Conservation (phyloP, 345 rosid genomes). For the Eutrema yunnanense region DNA sequence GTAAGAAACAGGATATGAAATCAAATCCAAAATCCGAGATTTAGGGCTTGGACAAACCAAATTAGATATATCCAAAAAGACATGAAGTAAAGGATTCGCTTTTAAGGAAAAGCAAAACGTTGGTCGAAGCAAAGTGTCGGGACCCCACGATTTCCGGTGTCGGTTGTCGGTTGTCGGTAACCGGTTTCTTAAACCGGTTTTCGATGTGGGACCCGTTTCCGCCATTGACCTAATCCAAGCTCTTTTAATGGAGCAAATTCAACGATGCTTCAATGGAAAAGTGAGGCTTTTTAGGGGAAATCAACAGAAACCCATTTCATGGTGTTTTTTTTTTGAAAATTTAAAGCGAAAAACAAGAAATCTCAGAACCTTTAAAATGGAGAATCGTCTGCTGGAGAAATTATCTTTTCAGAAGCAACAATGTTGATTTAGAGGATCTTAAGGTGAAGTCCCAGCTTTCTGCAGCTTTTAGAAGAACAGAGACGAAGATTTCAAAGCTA, state of each 20-base stretch:
- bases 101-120: constrained; percentile 37
- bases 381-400: not conserved
- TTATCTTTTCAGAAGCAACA: not conserved
- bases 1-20: not conserved
- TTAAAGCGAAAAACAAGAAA: not conserved
- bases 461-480: no score
- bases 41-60: not conserved
- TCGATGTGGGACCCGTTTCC: constrained; percentile 4
- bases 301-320: not conserved
- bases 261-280: not conserved
- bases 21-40: not conserved
- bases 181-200: not conserved
- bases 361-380: not conserved
- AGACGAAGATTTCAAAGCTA: not conserved
- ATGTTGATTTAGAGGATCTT: not conserved
- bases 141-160: constrained; percentile 34
- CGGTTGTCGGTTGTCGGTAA: constrained; percentile 39
- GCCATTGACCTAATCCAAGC: constrained; percentile 6
- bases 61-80: constrained; percentile 25
- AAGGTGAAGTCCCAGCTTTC: not conserved
- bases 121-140: constrained; percentile 22
- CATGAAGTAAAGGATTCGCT: constrained; percentile 35
- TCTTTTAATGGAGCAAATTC: not conserved
- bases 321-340: not conserved
- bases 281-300: not conserved